phyloP scores from a whole-genome alignment of 768 basidiomycete species.

The Russula griseocarnosa region DNA sequence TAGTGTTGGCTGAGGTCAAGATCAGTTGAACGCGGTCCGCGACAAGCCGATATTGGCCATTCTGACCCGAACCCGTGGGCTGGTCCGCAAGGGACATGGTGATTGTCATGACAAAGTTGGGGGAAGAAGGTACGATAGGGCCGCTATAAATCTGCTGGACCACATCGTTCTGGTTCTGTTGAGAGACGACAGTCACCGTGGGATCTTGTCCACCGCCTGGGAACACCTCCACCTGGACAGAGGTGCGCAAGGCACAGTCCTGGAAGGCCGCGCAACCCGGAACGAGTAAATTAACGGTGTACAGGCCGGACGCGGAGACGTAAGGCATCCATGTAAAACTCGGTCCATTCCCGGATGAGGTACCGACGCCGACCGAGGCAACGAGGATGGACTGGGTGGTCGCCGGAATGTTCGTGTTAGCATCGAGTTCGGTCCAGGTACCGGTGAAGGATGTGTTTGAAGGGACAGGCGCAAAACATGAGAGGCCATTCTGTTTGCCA shows the following conservation, averaged over 20 bases:
- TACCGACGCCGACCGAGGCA: slow-evolving; percentile 61
- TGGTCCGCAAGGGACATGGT: slow-evolving; percentile 65
- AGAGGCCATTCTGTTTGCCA: slow-evolving; percentile 51
- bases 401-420: slow-evolving; percentile 70
- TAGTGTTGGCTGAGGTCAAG: slow-evolving; percentile 55
- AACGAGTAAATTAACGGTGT: slow-evolving; percentile 77
- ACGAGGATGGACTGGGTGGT: slow-evolving; percentile 74
- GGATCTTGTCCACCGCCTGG: slow-evolving; percentile 66
- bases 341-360: slow-evolving; percentile 57
- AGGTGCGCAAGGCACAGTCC: slow-evolving; percentile 77
- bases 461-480: slow-evolving; percentile 74
- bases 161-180: slow-evolving; percentile 65
- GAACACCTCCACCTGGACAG: slow-evolving; percentile 78
- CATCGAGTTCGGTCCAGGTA: slow-evolving; percentile 60
- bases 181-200: slow-evolving; percentile 64
- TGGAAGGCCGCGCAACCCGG: slow-evolving; percentile 82
- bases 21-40: slow-evolving; percentile 83
- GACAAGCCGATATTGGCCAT: slow-evolving; percentile 73
- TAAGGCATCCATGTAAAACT: slow-evolving; percentile 88
- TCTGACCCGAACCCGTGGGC: slow-evolving; percentile 59
- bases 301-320: slow-evolving; percentile 83
- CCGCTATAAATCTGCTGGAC: slow-evolving; percentile 70
- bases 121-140: slow-evolving; percentile 69
- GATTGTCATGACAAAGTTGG: slow-evolving; percentile 69
- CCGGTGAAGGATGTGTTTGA: slow-evolving; percentile 69